Evolutionary conservation across 2,329 filamentous ascomycete genomes (phyloP).

Genomic region (Penicillium sp.): DNA sequence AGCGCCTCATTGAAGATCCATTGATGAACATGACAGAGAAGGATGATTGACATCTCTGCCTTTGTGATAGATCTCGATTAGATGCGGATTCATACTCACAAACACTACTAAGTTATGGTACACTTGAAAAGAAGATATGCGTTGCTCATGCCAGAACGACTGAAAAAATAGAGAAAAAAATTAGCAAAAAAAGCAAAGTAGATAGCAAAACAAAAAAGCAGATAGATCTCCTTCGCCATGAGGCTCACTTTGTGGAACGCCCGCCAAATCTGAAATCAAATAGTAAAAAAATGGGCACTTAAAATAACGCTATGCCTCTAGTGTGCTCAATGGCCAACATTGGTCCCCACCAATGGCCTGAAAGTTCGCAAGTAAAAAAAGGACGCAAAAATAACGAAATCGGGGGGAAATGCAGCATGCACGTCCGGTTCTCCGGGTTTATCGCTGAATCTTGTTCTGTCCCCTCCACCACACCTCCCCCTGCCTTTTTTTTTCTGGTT

Average conservation of each 20-base stretch:
- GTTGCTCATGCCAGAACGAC: background rate
- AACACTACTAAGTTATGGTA: conserved; percentile 7
- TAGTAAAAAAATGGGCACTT: conserved; percentile 2
- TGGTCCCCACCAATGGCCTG: background rate
- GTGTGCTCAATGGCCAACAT: conserved; percentile 6
- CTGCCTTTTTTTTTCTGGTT: conserved; percentile 3
- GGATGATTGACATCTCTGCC: background rate
- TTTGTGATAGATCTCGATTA: conserved; percentile 3
- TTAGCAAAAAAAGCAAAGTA: background rate
- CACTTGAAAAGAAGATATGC: conserved; percentile 6
- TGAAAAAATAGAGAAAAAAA: background rate
- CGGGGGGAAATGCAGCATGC: background rate
- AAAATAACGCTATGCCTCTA: conserved; percentile 13
- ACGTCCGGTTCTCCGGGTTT: background rate
- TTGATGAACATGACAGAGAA: conserved; percentile 7
- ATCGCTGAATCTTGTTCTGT: background rate
- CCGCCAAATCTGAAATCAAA: background rate
- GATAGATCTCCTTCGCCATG: conserved; percentile 2
- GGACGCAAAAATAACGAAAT: background rate
- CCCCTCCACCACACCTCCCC: conserved; percentile 1
- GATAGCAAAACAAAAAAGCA: background rate
- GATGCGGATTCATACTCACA: background rate
- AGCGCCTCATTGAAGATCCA: background rate
- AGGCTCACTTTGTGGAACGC: background rate
- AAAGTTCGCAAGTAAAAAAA: background rate